phyloP scores from a whole-genome alignment of 768 basidiomycete species.

The Suillus lakei region DNA sequence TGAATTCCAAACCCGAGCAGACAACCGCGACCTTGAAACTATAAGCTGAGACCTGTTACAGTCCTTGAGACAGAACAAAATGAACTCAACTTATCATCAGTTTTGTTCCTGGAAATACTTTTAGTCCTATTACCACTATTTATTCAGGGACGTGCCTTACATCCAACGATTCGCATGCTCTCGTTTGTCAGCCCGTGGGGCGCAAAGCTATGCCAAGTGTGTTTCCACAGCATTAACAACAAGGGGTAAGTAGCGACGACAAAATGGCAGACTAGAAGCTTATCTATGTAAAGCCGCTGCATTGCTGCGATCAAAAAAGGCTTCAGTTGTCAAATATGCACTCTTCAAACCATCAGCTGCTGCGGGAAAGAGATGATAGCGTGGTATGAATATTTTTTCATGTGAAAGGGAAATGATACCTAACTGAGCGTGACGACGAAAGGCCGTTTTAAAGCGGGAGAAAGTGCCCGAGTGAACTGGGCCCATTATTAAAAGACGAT shows the following conservation, averaged over 20 bases:
- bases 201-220: not conserved
- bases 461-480: not conserved
- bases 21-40: not conserved
- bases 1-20: not conserved
- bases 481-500: not conserved
- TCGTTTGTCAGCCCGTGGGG: not conserved
- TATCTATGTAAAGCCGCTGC: not conserved
- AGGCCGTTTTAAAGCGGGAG: not conserved
- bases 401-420: constrained; percentile 4
- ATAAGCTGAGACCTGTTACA: not conserved
- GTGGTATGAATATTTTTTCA: not conserved
- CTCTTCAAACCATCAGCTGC: not conserved
- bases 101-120: not conserved
- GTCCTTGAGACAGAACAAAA: not conserved
- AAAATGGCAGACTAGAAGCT: not conserved
- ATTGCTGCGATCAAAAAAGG: not conserved
- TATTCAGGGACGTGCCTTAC: not conserved
- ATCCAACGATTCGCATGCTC: not conserved
- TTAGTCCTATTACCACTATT: not conserved
- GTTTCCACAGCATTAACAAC: not conserved
- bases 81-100: not conserved
- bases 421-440: constrained; percentile 6
- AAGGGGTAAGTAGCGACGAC: not conserved
- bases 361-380: not conserved
- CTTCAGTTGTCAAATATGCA: not conserved